phyloP scores from a whole-genome alignment of 2,329 filamentous ascomycete genomes.

The Mariannaea sp. region DNA sequence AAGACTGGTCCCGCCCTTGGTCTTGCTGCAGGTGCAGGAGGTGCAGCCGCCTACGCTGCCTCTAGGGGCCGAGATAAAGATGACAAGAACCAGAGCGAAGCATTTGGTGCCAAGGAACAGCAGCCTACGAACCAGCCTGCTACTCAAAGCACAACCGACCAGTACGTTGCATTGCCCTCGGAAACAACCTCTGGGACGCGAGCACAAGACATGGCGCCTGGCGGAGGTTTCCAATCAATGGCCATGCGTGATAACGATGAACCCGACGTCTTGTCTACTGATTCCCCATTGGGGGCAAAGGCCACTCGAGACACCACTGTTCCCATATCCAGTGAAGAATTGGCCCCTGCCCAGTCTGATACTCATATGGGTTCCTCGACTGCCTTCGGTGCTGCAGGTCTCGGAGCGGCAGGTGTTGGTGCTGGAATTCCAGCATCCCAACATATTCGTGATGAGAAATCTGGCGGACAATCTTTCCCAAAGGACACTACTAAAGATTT shows the following conservation, averaged over 20 bases:
- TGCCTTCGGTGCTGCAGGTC: constrained; percentile 11
- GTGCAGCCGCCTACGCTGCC: constrained; percentile 19
- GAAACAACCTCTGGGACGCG: not conserved
- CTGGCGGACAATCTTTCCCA: not conserved
- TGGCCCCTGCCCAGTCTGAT: not conserved
- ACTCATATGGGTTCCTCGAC: not conserved
- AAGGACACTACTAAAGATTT: not conserved
- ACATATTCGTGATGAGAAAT: not conserved
- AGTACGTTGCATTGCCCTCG: not conserved
- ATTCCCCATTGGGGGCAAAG: not conserved
- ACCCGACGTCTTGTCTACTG: not conserved
- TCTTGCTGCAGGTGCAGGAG: constrained; percentile 25
- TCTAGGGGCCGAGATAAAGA: constrained; percentile 17
- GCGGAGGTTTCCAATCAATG: not conserved
- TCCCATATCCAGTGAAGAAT: not conserved
- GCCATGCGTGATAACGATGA: not conserved
- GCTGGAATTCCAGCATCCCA: not conserved
- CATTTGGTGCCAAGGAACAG: not conserved
- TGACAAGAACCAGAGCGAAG: not conserved
- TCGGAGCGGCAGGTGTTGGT: constrained; percentile 17
- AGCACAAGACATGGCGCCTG: not conserved
- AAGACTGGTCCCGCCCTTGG: constrained; percentile 22
- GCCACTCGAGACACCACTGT: not conserved
- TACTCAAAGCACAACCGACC: not conserved
- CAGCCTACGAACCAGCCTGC: not conserved